These are phyloP conservation scores for Arctium minus DNA, from an alignment of 129 eudicot genomes.

Conservation along the genomic window DNA sequence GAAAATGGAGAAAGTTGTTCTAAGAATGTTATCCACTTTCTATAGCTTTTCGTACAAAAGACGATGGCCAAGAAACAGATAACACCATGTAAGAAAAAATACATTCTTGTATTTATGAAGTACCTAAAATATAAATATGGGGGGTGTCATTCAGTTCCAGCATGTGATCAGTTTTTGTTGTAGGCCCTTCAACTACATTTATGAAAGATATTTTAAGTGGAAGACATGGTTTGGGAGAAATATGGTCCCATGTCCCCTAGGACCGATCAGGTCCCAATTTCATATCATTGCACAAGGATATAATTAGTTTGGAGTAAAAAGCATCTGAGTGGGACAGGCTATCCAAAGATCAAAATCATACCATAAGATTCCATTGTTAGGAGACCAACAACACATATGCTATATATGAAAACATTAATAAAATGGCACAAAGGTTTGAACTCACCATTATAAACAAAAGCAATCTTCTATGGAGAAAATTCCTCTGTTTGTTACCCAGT, in stretches of 20 bases:
- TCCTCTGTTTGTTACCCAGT: no score
- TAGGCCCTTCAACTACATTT: background rate
- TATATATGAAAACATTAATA: background rate
- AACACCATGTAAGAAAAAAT: background rate
- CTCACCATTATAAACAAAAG: slow-evolving; percentile 44
- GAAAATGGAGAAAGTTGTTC: background rate
- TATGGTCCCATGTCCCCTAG: background rate
- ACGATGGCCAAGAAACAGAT: background rate
- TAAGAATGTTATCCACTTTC: background rate
- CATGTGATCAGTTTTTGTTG: background rate
- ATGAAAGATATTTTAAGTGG: background rate
- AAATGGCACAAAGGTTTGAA: background rate
- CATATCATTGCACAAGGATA: slow-evolving; percentile 6
- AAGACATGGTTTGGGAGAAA: background rate
- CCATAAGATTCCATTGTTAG: background rate
- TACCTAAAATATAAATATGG: background rate
- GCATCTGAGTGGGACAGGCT: background rate
- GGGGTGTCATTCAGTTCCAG: background rate
- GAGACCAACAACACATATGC: background rate
- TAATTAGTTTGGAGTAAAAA: background rate
- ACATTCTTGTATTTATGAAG: background rate
- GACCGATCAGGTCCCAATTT: background rate
- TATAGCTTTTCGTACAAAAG: background rate
- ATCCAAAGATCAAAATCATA: background rate
- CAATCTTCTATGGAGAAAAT: slow-evolving; percentile 26